Evolutionary conservation across 176 grass and related monocot genomes (phyloP), one percentile per base, ranked within the genome.

Genomic region (Oryza australiensis): DNA sequence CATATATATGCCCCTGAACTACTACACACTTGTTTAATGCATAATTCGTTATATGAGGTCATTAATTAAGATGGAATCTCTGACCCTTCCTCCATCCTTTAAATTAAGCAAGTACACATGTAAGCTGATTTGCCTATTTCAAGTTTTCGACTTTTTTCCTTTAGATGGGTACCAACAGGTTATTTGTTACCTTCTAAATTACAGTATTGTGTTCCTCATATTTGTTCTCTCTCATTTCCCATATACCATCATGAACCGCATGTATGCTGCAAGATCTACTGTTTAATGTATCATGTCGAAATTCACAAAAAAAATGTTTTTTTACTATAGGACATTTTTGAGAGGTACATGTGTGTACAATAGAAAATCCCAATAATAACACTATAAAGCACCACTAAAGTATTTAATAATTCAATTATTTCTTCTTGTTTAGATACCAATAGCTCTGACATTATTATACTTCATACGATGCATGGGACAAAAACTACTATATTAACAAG

Each of bases 181-280:
- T 80, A 43, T 15, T 30, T 33, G 24, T 80, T 68, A 80, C 12
- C 26, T 37, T 55, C 30, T 22, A 53, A 49, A 80, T 80, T 26
- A 80, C 15, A 10, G 20, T 32, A 74, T 49, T 49, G 26, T 1
- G 3, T 30, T 29, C 18, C 14, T 29, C 70, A 55, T 69, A 55
- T 38, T 28, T 32, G 62, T 72, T 26, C 9, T 46, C 60, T 24
- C 6, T 73, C 62, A 45, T 72, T 42, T 16, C 22, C 80, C 8
- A 0, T 22, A 37, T 74, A 20, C 40, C 72, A 49, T 63, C 62
- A 41, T 66, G 49, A 65, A 24, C 65, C 41, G 66, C 41, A 60
- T 60, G 1, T 51, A 66, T 32, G 12, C 5, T 64, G 71, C 63
- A 70, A 26, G 3, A 83, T 66, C 60, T 38, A 66, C 55, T 49